Evolutionary conservation across 1,284 basidiomycete species (phyloP).

Genomic region (Malassezia sympodialis): DNA sequence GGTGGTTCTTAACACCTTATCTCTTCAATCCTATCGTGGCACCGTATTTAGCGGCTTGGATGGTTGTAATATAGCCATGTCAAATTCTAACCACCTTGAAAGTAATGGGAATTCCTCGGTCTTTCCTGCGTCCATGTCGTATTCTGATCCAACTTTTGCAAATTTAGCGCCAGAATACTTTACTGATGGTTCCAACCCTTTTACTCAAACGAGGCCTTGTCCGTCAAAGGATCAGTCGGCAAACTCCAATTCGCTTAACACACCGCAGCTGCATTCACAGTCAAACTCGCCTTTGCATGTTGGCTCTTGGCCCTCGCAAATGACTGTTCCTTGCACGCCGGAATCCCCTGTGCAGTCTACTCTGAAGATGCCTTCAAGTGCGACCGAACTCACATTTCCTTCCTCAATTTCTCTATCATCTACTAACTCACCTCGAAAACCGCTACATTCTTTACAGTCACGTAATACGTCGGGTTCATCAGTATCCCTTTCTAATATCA

Average conservation of each 20-base stretch:
- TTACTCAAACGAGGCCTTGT: neutral
- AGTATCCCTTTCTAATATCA: neutral
- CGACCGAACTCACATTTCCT: neutral
- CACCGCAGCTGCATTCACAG: neutral
- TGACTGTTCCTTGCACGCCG: neutral
- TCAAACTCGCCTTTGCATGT: neutral
- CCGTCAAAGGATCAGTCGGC: neutral
- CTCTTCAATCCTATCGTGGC: neutral
- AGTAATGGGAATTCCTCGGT: neutral
- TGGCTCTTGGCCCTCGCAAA: neutral
- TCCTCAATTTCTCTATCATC: neutral
- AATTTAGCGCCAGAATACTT: neutral
- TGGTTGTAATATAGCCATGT: neutral
- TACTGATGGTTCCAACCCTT: neutral
- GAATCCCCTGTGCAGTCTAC: neutral
- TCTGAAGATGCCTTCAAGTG: neutral
- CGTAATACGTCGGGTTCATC: neutral
- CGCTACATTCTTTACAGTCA: neutral
- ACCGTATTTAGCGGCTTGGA: neutral
- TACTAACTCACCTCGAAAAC: neutral
- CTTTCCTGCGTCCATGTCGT: neutral
- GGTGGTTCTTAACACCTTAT: neutral
- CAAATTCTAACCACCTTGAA: neutral
- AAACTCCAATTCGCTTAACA: neutral
- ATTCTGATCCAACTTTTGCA: neutral